A percentile compares a stretch with the other conserved stretches of the same genome.
Conservation (phyloP, 306 rosid species). For the Rosa lucieae region DNA sequence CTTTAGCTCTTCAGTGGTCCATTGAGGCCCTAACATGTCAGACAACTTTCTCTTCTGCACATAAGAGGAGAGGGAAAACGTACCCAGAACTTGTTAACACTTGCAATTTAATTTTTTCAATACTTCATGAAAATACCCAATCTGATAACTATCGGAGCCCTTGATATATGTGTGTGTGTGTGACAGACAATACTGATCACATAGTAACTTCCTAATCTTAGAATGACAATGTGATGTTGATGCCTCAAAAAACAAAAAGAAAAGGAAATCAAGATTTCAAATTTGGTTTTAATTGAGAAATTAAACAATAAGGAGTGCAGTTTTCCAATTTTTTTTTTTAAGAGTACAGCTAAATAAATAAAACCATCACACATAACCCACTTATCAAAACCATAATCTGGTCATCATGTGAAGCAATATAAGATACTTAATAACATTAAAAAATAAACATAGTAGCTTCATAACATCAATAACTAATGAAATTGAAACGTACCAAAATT, state of each 20-base stretch:
- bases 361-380: not conserved
- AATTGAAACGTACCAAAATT: not conserved
- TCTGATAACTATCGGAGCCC: not conserved
- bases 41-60: conserved; percentile 90
- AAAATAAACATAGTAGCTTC: not conserved
- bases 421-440: not conserved
- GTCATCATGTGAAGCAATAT: not conserved
- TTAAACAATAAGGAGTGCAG: not conserved
- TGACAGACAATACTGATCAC: not conserved
- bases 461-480: not conserved
- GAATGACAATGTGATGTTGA: not conserved
- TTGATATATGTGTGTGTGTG: not conserved
- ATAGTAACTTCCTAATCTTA: not conserved
- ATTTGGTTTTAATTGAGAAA: not conserved
- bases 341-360: not conserved
- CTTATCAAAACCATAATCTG: not conserved
- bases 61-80: conserved; percentile 29
- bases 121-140: not conserved
- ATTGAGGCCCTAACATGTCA: conserved; percentile 86
- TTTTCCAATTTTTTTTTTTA: not conserved
- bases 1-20: conserved; percentile 83
- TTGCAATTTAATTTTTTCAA: conserved; percentile 10
- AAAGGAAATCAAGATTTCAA: conserved; percentile 4
- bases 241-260: not conserved
- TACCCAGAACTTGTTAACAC: not conserved